Percentiles rank a stretch among this genome's conserved stretches.
Conservation (phyloP, 306 rosid species). For the Senna siamea region DNA sequence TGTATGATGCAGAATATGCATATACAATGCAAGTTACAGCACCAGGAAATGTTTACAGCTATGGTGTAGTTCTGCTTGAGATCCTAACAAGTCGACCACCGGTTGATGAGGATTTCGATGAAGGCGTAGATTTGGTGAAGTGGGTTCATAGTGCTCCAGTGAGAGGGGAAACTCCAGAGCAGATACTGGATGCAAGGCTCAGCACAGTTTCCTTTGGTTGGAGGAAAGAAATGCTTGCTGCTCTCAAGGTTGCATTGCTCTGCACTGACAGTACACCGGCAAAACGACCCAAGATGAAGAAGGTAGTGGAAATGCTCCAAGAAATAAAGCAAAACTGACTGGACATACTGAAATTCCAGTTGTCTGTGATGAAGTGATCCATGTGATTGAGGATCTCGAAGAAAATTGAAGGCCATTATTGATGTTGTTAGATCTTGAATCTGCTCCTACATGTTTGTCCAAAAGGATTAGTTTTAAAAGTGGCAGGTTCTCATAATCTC, state of each 20-base stretch:
- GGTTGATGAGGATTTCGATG: conserved; percentile 90
- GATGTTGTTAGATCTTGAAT: neutral
- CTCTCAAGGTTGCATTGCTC: conserved; percentile 90
- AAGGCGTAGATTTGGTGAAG: conserved; percentile 94
- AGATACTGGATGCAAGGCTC: conserved; percentile 86
- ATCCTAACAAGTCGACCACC: conserved; percentile 89
- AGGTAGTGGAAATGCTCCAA: conserved; percentile 91
- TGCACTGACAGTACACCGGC: conserved; percentile 95
- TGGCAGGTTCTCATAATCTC: neutral
- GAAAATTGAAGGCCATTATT: neutral
- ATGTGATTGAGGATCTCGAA: conserved; percentile 19
- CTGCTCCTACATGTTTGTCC: conserved; percentile 2
- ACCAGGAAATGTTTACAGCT: conserved; percentile 96
- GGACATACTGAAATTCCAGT: neutral
- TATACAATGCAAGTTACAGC: conserved; percentile 99
- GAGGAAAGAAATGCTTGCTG: conserved; percentile 99
- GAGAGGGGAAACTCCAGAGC: conserved; percentile 97
- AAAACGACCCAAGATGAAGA: conserved; percentile 95
- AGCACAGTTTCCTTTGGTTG: conserved; percentile 95
- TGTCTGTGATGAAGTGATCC: conserved; percentile 16
- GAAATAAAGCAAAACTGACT: conserved; percentile 68
- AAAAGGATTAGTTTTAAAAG: neutral
- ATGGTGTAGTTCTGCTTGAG: conserved; percentile 89
- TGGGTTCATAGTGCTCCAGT: conserved; percentile 94
- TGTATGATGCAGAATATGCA: conserved; percentile 79